A percentile compares a stretch with the other conserved stretches of the same genome.
These are phyloP conservation scores for Sideroxylon spinosum DNA, from an alignment of 179 eudicot genomes.

Conservation along the genomic window DNA sequence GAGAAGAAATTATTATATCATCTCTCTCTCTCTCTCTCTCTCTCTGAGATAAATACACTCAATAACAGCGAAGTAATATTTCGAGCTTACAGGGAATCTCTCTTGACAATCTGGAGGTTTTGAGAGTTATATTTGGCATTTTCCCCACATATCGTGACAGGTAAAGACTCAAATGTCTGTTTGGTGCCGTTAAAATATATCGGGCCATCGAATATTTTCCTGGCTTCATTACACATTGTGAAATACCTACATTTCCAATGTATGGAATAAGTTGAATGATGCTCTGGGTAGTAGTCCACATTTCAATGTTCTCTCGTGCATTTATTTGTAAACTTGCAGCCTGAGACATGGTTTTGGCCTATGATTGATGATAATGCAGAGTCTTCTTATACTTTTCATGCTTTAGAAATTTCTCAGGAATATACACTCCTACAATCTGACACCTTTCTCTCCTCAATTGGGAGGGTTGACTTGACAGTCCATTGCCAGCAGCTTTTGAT, in stretches of 20 bases:
- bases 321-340: not conserved
- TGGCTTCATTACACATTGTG: not conserved
- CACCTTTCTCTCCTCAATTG: constrained; percentile 23
- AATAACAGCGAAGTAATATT: not conserved
- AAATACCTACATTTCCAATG: constrained; percentile 9
- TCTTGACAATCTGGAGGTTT: constrained; percentile 72
- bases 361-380: not conserved
- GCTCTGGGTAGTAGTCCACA: not conserved
- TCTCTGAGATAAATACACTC: not conserved
- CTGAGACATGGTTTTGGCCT: not conserved
- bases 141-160: constrained; percentile 97
- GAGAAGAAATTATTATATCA: not conserved
- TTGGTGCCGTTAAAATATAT: not conserved
- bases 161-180: constrained; percentile 32
- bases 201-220: too few species aligned
- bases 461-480: constrained; percentile 46
- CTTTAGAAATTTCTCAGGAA: constrained; percentile 16
- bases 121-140: constrained; percentile 91
- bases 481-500: constrained; percentile 88
- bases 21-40: not conserved
- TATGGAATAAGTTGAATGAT: not conserved
- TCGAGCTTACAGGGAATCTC: constrained; percentile 55
- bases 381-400: constrained; percentile 10
- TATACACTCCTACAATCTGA: constrained; percentile 15
- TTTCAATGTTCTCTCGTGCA: not conserved